Evolutionary conservation across 2,329 filamentous ascomycete genomes (phyloP).

Genomic region (Tolypocladium nubicola): DNA sequence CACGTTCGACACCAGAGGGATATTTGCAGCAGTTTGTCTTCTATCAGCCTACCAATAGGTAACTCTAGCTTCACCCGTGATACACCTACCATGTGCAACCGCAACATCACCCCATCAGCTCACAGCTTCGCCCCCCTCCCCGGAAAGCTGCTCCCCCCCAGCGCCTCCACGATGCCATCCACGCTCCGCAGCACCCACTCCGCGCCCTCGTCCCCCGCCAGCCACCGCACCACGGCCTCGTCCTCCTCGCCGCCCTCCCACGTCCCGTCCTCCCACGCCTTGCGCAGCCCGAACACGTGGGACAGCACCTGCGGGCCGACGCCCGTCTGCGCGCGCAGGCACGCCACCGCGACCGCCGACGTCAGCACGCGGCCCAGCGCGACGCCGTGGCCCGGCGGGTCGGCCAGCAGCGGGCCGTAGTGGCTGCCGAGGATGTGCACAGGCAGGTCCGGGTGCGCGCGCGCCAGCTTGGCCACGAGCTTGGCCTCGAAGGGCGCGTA

Average conservation of each 20-base stretch:
- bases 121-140: constrained; percentile 4
- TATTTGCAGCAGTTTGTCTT: background rate
- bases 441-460: constrained; percentile 72
- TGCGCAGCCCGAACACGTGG: constrained; percentile 71
- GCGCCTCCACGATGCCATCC: constrained; percentile 31
- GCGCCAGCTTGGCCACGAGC: constrained; percentile 57
- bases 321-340: constrained; percentile 67
- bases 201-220: constrained; percentile 34
- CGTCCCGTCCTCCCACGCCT: constrained; percentile 60
- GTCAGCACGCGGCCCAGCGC: constrained; percentile 58
- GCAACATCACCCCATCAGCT: background rate
- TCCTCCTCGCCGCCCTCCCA: constrained; percentile 27
- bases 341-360: constrained; percentile 62
- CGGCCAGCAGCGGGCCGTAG: constrained; percentile 63
- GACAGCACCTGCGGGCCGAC: constrained; percentile 74
- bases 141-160: constrained; percentile 33
- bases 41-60: background rate
- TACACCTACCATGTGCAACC: background rate
- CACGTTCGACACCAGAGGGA: no score
- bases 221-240: constrained; percentile 24
- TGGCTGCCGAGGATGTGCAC: constrained; percentile 68
- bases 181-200: constrained; percentile 36
- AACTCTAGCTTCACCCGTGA: background rate
- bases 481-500: constrained; percentile 67
- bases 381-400: constrained; percentile 42